Conservation (phyloP, 345 rosid genomes). For the Clarkia xantiana region DNA sequence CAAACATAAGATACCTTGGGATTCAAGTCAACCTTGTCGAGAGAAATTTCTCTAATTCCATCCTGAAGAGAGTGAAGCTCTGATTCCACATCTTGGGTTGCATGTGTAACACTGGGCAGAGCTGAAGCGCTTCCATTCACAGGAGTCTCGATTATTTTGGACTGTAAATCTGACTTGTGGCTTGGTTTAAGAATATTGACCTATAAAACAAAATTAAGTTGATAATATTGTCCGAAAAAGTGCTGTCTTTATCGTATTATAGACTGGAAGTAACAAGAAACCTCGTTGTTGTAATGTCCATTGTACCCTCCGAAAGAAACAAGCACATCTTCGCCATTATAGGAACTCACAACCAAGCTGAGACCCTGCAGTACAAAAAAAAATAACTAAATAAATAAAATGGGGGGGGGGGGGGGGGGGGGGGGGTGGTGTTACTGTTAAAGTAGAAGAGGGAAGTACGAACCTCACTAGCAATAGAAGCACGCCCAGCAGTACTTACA, state of each 20-base stretch:
- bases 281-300: slow-evolving; percentile 92
- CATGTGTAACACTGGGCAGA: slow-evolving; percentile 41
- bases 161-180: slow-evolving; percentile 73
- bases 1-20: slow-evolving; percentile 26
- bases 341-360: slow-evolving; percentile 76
- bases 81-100: slow-evolving; percentile 74
- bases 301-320: slow-evolving; percentile 94
- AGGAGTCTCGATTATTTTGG: slow-evolving; percentile 40
- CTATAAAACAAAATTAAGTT: slow-evolving; percentile 25
- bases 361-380: slow-evolving; percentile 45
- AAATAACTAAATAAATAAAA: neutral
- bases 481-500: slow-evolving; percentile 78
- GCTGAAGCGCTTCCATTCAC: slow-evolving; percentile 78
- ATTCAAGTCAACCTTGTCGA: slow-evolving; percentile 54
- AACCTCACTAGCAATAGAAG: slow-evolving; percentile 94
- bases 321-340: slow-evolving; percentile 72
- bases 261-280: slow-evolving; percentile 14
- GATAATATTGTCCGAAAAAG: slow-evolving; percentile 6
- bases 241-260: neutral
- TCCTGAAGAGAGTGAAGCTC: slow-evolving; percentile 66
- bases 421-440: no score
- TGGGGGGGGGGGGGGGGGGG: neutral
- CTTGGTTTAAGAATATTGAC: slow-evolving; percentile 89
- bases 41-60: slow-evolving; percentile 74
- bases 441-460: neutral